These are phyloP conservation scores for Amanita polypyramis DNA, from an alignment of 768 basidiomycete species.

Conservation along the genomic window DNA sequence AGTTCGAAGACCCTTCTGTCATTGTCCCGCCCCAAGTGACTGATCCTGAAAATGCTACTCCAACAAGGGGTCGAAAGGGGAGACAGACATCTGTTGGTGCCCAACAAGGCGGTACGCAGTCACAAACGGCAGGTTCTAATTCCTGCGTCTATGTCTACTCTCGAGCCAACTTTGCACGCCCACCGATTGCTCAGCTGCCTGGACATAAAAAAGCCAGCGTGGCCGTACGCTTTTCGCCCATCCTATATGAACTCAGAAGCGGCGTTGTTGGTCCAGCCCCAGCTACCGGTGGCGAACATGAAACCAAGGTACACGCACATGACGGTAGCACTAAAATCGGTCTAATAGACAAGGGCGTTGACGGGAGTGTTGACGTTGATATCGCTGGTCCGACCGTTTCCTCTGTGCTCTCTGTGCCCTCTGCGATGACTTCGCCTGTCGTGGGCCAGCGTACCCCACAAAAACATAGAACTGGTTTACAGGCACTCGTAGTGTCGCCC, in stretches of 20 bases:
- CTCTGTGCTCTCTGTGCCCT: slow-evolving; percentile 6
- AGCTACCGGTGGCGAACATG: slow-evolving; percentile 9
- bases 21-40: slow-evolving; percentile 18
- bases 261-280: slow-evolving; percentile 36
- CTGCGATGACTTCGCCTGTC: slow-evolving; percentile 3
- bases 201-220: slow-evolving; percentile 95
- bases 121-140: slow-evolving; percentile 32
- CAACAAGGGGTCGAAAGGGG: slow-evolving; percentile 48
- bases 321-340: slow-evolving; percentile 2
- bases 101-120: slow-evolving; percentile 22
- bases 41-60: slow-evolving; percentile 32
- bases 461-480: slow-evolving; percentile 7
- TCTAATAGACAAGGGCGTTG: slow-evolving; percentile 50
- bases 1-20: slow-evolving; percentile 88
- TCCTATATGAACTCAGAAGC: slow-evolving; percentile 82
- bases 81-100: slow-evolving; percentile 18
- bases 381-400: slow-evolving; percentile 27
- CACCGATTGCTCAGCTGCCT: slow-evolving; percentile 89
- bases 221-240: slow-evolving; percentile 87
- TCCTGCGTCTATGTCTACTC: slow-evolving; percentile 90
- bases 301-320: slow-evolving; percentile 24
- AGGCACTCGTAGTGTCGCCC: slow-evolving; percentile 32
- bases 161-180: slow-evolving; percentile 85
- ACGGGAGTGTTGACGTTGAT: slow-evolving; percentile 53
- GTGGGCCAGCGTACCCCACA: slow-evolving; percentile 20